Evolutionary conservation across 192 early-diverging fungal species (phyloP), one percentile per base, ranked within the genome.

Genomic region (Podila verticillata): DNA sequence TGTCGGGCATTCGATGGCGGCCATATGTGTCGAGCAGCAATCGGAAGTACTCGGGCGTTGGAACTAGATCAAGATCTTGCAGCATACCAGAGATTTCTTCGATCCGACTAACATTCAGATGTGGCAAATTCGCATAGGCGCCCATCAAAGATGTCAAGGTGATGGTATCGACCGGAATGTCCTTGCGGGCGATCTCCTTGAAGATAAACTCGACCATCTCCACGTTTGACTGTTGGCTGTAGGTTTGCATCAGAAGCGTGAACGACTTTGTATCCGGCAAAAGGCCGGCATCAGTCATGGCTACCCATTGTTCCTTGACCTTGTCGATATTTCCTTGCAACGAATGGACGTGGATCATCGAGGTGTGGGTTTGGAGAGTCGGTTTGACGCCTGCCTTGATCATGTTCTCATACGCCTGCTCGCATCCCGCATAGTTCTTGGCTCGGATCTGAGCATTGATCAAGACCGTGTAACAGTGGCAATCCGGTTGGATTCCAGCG

Each of bases 201-300:
- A 48, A 80, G n/a, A 80, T 80, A 47, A 68, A 72, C 66, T 80
- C 77, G 9, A 65, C 70, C 77, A 80, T 80, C 48, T 80, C 77
- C 7, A 68, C 65, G n/a, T 80, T 80, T 20, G 59, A 28, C 39
- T 48, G 51, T 24, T 72, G 65, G 26, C 70, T 61, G 20, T 80
- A 80, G 7, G 70, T 64, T 36, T 64, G 70, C 66, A 80, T 68
- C 19, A 80, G 48, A 4, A 72, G 30, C 6, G 77, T 80, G 56
- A 64, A 80, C 5, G 77, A 59, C 31, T 57, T 72, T 61, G 64
- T 13, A 56, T 80, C 77, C 1, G 77, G 77, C 26, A 68, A 30
- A 5, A 80, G 30, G 20, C 70, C 77, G 26, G 65, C 57, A n/a
- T 60, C 66, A 0, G 20, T 48, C 44, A 80, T 80, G 13, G 66